Evolutionary conservation across 805 yeast genomes (phyloP).

Genomic region (Isabelozyma rhagii): DNA sequence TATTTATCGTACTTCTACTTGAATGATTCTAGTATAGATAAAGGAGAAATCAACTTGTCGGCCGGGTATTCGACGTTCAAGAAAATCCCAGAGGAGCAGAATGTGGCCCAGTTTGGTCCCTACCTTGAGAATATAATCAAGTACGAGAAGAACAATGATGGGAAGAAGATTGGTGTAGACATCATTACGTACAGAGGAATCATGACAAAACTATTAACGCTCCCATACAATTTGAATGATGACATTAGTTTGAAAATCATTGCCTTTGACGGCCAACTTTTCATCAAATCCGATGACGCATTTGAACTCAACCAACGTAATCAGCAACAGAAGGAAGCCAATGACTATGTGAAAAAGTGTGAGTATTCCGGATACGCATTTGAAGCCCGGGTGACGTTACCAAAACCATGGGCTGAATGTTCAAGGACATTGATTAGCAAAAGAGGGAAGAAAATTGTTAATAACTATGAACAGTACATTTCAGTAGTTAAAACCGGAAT

Average conservation of each 20-base stretch:
- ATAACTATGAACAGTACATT: conserved; percentile 72
- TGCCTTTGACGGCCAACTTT: conserved; percentile 72
- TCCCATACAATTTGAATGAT: conserved; percentile 60
- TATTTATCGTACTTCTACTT: conserved; percentile 69
- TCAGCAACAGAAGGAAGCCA: conserved; percentile 15
- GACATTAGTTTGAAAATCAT: conserved; percentile 60
- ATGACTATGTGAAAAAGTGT: conserved; percentile 33
- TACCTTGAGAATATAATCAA: conserved; percentile 52
- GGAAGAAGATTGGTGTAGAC: conserved; percentile 53
- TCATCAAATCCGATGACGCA: conserved; percentile 52
- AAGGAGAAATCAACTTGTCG: conserved; percentile 53
- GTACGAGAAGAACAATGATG: conserved; percentile 48
- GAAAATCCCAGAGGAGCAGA: conserved; percentile 52
- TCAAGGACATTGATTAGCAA: conserved; percentile 66
- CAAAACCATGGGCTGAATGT: conserved; percentile 70
- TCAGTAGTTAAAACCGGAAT: conserved; percentile 84
- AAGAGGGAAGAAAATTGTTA: conserved; percentile 57
- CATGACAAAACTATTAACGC: conserved; percentile 66
- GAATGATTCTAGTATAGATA: conserved; percentile 66
- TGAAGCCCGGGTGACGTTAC: conserved; percentile 71
- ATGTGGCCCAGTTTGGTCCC: conserved; percentile 54
- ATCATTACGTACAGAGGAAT: conserved; percentile 84
- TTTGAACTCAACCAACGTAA: conserved; percentile 28
- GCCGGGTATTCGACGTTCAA: conserved; percentile 62
- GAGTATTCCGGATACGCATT: conserved; percentile 80